Evolutionary conservation across 495 filamentous ascomycete genomes (phyloP).

Genomic region (Geoglossum glabrum): DNA sequence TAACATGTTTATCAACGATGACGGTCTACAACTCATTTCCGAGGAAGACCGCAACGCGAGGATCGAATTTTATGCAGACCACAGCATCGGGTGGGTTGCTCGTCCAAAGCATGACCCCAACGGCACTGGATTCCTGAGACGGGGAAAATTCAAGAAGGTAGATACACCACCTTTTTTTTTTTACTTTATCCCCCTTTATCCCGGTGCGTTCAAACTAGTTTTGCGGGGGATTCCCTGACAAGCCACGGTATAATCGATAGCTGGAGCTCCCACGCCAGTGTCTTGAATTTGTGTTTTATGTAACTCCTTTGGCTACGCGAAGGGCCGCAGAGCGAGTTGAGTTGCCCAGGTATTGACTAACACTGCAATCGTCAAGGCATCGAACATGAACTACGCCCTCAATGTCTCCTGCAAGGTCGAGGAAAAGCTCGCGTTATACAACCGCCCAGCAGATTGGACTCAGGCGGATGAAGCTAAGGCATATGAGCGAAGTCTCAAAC

Average conservation of each 20-base stretch:
- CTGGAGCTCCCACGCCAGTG: too few relatives aligned
- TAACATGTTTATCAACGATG: conserved; percentile 67
- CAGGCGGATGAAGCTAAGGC: conserved; percentile 49
- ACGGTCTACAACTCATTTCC: conserved; percentile 48
- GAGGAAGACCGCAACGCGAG: conserved; percentile 45
- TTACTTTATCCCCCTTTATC: not conserved
- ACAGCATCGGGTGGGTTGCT: conserved; percentile 66
- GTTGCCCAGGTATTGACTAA: too few relatives aligned
- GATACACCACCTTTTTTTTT: not conserved
- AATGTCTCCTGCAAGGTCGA: conserved; percentile 59
- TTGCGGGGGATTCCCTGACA: too few relatives aligned
- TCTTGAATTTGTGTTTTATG: too few relatives aligned
- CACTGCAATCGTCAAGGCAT: conserved; percentile 23
- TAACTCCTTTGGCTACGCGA: too few relatives aligned
- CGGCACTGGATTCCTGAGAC: conserved; percentile 22
- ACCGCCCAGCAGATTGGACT: conserved; percentile 40
- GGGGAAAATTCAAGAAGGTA: conserved; percentile 39
- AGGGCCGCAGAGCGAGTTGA: too few relatives aligned
- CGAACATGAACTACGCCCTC: conserved; percentile 70
- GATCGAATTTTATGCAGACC: conserved; percentile 44
- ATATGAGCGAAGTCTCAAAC: conserved; percentile 45
- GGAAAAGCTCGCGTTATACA: conserved; percentile 36
- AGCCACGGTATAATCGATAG: too few relatives aligned
- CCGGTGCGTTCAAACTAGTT: too few relatives aligned
- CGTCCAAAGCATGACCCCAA: conserved; percentile 45